Evolutionary conservation across 2,329 filamentous ascomycete species (phyloP).

Genomic region (Beauveria sp.): DNA sequence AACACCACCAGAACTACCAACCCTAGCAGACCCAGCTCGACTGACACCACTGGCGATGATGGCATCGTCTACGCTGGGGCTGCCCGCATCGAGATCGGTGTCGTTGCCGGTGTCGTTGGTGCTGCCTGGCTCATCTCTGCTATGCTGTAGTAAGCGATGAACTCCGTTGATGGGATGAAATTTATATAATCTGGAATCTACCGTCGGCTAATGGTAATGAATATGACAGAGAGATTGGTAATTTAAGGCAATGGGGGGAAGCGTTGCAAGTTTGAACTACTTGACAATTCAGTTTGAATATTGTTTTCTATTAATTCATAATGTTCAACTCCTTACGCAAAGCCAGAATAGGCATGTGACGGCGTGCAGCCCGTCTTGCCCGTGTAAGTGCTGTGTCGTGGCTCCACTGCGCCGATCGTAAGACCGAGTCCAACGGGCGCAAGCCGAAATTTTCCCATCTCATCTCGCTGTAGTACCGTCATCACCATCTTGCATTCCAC

Average conservation of each 20-base stretch:
- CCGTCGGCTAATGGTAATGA: too few species aligned
- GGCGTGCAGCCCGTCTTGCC: not conserved
- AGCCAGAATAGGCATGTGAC: not conserved
- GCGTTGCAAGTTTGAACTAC: not conserved
- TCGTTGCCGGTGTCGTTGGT: slow-evolving; percentile 19
- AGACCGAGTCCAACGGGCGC: not conserved
- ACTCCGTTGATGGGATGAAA: not conserved
- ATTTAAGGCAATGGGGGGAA: not conserved
- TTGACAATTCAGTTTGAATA: not conserved
- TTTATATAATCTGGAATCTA: not conserved
- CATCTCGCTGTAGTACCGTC: not conserved
- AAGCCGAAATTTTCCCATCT: slow-evolving; percentile 2
- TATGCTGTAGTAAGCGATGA: slow-evolving; percentile 15
- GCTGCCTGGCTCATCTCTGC: slow-evolving; percentile 17
- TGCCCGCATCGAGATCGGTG: slow-evolving; percentile 21
- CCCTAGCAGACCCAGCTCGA: slow-evolving; percentile 3
- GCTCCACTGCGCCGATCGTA: not conserved
- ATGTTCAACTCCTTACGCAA: not conserved
- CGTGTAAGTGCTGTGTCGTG: slow-evolving; percentile 1
- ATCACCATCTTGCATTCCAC: too few species aligned
- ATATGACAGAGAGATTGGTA: not conserved
- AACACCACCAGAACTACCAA: not conserved
- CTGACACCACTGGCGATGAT: not conserved
- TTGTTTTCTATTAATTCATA: not conserved
- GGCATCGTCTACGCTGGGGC: slow-evolving; percentile 12